These are phyloP conservation scores for Laetiporus sulphureus DNA, from an alignment of 1,284 basidiomycete genomes.

Conservation along the genomic window DNA sequence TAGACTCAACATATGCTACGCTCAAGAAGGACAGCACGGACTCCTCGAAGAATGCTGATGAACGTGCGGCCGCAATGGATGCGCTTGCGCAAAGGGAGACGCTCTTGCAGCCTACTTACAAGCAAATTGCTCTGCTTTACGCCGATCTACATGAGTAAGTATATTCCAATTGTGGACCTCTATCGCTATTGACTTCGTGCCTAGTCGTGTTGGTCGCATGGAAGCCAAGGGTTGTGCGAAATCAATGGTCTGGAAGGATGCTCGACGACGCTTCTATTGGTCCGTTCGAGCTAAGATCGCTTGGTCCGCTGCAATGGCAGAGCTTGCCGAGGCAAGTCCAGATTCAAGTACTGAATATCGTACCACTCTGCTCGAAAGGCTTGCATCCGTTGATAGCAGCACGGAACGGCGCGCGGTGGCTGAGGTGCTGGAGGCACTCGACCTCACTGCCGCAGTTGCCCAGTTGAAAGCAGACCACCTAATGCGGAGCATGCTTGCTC, in stretches of 20 bases:
- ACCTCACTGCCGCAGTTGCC: constrained; percentile 51
- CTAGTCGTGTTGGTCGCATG: constrained; percentile 92
- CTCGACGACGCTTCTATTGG: constrained; percentile 95
- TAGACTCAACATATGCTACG: constrained; percentile 80
- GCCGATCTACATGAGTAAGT: constrained; percentile 94
- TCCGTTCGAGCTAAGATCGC: constrained; percentile 78
- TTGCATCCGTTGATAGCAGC: constrained; percentile 47
- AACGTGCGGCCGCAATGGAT: constrained; percentile 64
- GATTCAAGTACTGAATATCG: constrained; percentile 56
- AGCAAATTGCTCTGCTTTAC: constrained; percentile 90
- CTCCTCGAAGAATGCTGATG: constrained; percentile 60
- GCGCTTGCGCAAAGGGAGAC: constrained; percentile 78
- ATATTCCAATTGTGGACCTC: neutral
- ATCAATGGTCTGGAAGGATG: constrained; percentile 80
- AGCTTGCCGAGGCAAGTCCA: constrained; percentile 57
- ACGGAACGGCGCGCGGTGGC: constrained; percentile 51
- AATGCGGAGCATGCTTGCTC: constrained; percentile 50
- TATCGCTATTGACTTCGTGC: constrained; percentile 11
- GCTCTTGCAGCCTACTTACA: constrained; percentile 84
- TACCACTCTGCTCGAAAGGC: constrained; percentile 46
- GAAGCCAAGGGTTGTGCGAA: constrained; percentile 94
- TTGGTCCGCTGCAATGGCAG: constrained; percentile 51
- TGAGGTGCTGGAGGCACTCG: constrained; percentile 59
- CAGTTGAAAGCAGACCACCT: constrained; percentile 64
- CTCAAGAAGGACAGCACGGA: constrained; percentile 82